These are phyloP conservation scores for Saturnispora zaruensis DNA, from an alignment of 805 yeast species.

Conservation along the genomic window DNA sequence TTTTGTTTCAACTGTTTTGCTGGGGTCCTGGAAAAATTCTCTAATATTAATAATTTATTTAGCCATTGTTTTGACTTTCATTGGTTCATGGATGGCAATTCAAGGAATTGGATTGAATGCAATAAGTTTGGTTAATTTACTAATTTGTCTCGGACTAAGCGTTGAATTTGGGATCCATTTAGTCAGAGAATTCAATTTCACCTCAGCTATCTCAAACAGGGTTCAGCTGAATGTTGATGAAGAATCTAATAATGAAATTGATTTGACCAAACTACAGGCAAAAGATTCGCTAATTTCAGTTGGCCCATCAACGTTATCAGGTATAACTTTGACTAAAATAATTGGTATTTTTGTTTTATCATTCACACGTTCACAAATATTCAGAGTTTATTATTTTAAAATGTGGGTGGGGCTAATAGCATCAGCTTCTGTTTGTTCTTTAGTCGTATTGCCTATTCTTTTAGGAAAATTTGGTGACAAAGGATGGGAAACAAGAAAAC, in stretches of 20 bases:
- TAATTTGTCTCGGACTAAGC: slow-evolving; percentile 88
- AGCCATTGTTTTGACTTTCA: slow-evolving; percentile 53
- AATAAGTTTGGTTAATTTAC: slow-evolving; percentile 76
- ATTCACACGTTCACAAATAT: slow-evolving; percentile 79
- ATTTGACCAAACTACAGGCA: slow-evolving; percentile 26
- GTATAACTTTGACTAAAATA: slow-evolving; percentile 81
- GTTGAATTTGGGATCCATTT: slow-evolving; percentile 91
- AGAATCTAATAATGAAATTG: not conserved
- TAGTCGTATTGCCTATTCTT: slow-evolving; percentile 70
- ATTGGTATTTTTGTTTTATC: slow-evolving; percentile 84
- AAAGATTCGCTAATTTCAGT: slow-evolving; percentile 60
- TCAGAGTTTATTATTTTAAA: slow-evolving; percentile 84
- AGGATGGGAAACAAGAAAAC: slow-evolving; percentile 20
- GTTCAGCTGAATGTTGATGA: slow-evolving; percentile 1
- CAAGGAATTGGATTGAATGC: slow-evolving; percentile 80
- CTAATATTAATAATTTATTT: slow-evolving; percentile 50
- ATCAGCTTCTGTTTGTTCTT: slow-evolving; percentile 70
- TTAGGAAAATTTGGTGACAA: slow-evolving; percentile 55
- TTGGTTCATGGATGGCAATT: slow-evolving; percentile 72
- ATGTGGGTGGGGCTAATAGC: slow-evolving; percentile 85
- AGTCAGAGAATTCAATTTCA: slow-evolving; percentile 59
- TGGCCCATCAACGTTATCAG: slow-evolving; percentile 88
- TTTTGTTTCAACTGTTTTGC: slow-evolving; percentile 41
- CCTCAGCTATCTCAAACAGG: slow-evolving; percentile 6
- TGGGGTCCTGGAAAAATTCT: slow-evolving; percentile 64